Percentiles rank a stretch among this genome's conserved stretches.
Evolutionary conservation across 1,284 basidiomycete species (phyloP).

Genomic region (Naganishia albida): DNA sequence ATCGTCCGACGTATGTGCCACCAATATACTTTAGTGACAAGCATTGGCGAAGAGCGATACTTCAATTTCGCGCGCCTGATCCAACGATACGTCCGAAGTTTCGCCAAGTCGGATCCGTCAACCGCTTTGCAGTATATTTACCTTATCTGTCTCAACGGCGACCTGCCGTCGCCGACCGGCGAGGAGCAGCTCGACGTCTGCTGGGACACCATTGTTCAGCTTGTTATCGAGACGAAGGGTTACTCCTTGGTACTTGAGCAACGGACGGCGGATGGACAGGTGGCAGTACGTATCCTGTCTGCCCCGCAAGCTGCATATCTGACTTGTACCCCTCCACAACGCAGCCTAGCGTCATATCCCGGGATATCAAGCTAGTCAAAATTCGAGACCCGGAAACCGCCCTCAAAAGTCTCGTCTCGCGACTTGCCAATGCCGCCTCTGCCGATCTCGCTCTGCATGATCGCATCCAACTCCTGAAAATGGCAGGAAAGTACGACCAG

Average conservation of each 20-base stretch:
- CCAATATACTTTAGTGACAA: background rate
- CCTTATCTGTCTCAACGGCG: constrained; percentile 77
- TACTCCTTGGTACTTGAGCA: constrained; percentile 87
- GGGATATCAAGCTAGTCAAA: constrained; percentile 73
- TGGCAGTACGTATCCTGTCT: constrained; percentile 66
- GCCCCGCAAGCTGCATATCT: background rate
- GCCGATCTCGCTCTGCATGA: constrained; percentile 72
- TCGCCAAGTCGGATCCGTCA: constrained; percentile 85
- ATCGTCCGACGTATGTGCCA: background rate
- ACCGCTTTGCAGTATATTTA: constrained; percentile 96
- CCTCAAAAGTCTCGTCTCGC: constrained; percentile 77
- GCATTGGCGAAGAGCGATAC: constrained; percentile 32
- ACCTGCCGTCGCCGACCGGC: constrained; percentile 64
- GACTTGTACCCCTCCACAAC: background rate
- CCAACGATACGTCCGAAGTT: constrained; percentile 89
- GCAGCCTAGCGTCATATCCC: constrained; percentile 83
- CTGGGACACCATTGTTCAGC: constrained; percentile 82
- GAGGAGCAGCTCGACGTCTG: constrained; percentile 80
- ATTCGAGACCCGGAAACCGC: constrained; percentile 72
- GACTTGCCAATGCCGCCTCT: constrained; percentile 74
- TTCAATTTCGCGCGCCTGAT: constrained; percentile 83
- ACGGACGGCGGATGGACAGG: constrained; percentile 70
- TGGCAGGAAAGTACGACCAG: constrained; percentile 85
- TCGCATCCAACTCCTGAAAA: constrained; percentile 93
- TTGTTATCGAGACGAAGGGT: constrained; percentile 81